Conservation (phyloP, 306 rosid genomes). For the Malus asiatica region DNA sequence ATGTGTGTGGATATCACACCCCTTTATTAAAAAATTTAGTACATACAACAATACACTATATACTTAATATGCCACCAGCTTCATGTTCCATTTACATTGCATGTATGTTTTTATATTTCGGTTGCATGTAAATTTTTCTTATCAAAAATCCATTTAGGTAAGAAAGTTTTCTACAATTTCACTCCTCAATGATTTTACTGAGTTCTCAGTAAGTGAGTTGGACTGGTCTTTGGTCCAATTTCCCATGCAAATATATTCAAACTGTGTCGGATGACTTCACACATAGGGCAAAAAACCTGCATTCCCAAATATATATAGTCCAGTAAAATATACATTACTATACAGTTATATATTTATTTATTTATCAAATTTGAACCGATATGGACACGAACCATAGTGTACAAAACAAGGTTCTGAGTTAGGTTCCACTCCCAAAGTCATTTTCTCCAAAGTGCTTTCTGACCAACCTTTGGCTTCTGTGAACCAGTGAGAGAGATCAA, state of each 20-base stretch:
- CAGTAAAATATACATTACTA: neutral
- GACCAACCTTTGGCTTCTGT: constrained; percentile 27
- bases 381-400: neutral
- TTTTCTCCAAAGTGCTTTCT: constrained; percentile 17
- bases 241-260: constrained; percentile 30
- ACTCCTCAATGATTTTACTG: neutral
- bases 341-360: neutral
- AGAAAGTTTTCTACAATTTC: neutral
- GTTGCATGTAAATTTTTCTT: too few relatives aligned
- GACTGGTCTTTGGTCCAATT: constrained; percentile 49
- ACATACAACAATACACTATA: too few relatives aligned
- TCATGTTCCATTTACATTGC: too few relatives aligned
- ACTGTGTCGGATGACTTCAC: constrained; percentile 20
- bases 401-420: constrained; percentile 1
- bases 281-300: neutral
- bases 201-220: constrained; percentile 19
- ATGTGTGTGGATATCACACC: too few relatives aligned
- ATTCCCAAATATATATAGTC: neutral
- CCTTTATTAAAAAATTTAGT: too few relatives aligned
- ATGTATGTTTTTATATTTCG: too few relatives aligned
- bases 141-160: neutral
- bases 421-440: constrained; percentile 14
- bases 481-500: constrained; percentile 14
- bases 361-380: neutral
- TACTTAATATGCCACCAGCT: too few relatives aligned